phyloP scores from a whole-genome alignment of 305 asterid species.

The Fraxinus sp. region DNA sequence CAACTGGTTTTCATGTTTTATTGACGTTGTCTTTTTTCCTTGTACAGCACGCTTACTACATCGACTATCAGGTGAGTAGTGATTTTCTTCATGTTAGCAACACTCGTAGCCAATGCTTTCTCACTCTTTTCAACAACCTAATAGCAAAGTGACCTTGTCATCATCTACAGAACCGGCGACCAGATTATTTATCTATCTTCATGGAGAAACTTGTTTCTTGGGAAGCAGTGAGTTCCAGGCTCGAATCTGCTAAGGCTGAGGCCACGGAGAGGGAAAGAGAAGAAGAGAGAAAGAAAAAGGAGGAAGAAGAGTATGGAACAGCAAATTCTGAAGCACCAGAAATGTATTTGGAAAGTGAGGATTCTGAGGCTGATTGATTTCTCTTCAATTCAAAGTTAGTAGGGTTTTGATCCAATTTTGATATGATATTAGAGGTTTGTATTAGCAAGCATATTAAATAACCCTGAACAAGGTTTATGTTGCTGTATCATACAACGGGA shows the following conservation, averaged over 20 bases:
- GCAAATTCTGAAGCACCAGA: slow-evolving; percentile 33
- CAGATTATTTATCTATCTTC: slow-evolving; percentile 72
- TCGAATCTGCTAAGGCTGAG: slow-evolving; percentile 67
- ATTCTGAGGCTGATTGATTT: slow-evolving; percentile 49
- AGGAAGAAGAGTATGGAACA: slow-evolving; percentile 34
- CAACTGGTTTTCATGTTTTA: slow-evolving; percentile 20
- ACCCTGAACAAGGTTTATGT: background rate
- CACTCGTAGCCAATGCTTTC: background rate
- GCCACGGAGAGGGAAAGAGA: slow-evolving; percentile 67
- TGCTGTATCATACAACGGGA: background rate
- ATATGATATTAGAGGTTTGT: background rate
- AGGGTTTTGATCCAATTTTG: background rate
- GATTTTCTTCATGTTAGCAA: background rate
- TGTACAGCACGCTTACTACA: slow-evolving; percentile 89
- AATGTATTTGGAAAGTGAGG: slow-evolving; percentile 55
- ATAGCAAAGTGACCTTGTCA: background rate
- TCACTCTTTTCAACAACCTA: background rate
- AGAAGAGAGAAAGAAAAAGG: slow-evolving; percentile 41
- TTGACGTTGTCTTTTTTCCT: slow-evolving; percentile 7
- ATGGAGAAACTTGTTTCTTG: slow-evolving; percentile 93
- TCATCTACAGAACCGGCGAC: slow-evolving; percentile 64
- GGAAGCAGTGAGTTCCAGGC: slow-evolving; percentile 82
- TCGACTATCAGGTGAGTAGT: slow-evolving; percentile 71
- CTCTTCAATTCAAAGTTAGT: background rate
- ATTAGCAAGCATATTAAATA: background rate